phyloP scores from a whole-genome alignment of 495 filamentous ascomycete genomes.

The Pyrenula aspistea region DNA sequence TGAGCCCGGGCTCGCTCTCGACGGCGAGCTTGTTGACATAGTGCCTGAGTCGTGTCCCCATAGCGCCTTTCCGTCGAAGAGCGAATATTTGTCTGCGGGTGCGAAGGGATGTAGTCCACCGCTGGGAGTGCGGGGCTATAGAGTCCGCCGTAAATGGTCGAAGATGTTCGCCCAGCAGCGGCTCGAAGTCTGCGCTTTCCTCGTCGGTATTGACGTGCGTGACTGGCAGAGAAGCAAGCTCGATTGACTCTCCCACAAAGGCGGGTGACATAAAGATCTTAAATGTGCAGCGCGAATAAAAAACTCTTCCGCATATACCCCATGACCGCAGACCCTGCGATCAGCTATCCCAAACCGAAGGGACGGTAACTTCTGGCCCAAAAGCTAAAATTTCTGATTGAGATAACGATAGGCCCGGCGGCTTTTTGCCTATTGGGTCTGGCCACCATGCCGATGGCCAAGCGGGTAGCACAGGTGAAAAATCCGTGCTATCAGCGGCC shows the following conservation, averaged over 20 bases:
- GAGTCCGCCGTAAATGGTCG: background rate
- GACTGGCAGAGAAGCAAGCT: background rate
- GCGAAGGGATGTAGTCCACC: background rate
- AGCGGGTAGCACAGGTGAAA: too few relatives aligned
- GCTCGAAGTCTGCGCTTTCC: background rate
- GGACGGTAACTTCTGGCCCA: background rate
- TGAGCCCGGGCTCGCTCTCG: constrained; percentile 63
- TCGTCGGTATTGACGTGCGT: background rate
- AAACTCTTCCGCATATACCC: background rate
- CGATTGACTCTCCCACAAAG: background rate
- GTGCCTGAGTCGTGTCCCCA: background rate
- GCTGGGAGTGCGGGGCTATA: background rate
- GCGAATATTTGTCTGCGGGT: too few relatives aligned
- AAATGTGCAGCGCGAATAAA: background rate
- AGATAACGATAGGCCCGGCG: background rate
- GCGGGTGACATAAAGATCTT: background rate
- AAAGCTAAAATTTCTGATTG: background rate
- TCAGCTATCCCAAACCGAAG: background rate
- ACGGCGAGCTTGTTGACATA: constrained; percentile 47
- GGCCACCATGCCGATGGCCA: too few relatives aligned
- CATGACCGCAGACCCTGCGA: background rate
- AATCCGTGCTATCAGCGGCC: too few relatives aligned
- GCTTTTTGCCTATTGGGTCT: too few relatives aligned
- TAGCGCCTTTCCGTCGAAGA: background rate
- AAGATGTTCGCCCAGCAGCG: background rate